A percentile compares a stretch with the other conserved stretches of the same genome.
Evolutionary conservation across 345 rosid species (phyloP).

Genomic region (Citrus glauca): DNA sequence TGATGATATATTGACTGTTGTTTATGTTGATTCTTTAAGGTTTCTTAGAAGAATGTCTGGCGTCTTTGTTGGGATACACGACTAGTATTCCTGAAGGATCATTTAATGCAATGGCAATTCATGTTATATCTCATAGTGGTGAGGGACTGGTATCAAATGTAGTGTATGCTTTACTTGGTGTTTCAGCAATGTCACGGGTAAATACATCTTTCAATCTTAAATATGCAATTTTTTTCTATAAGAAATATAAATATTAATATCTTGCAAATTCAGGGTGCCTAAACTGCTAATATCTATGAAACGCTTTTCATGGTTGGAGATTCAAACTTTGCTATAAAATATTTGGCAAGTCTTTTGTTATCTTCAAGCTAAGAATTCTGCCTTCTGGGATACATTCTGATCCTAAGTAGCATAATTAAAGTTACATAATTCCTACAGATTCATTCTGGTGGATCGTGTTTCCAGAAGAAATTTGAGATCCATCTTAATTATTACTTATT

Average conservation of each 20-base stretch:
- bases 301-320: background rate
- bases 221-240: background rate
- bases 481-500: background rate
- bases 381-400: background rate
- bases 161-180: conserved; percentile 90
- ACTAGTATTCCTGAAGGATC: conserved; percentile 59
- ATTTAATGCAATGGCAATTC: conserved; percentile 57
- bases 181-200: conserved; percentile 99
- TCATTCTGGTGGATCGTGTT: background rate
- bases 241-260: background rate
- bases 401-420: background rate
- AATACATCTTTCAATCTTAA: conserved; percentile 12
- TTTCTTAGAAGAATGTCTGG: conserved; percentile 74
- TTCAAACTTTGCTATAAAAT: background rate
- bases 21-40: conserved; percentile 35
- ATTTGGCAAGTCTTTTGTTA: background rate
- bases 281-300: background rate
- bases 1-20: background rate
- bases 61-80: conserved; percentile 54
- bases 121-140: conserved; percentile 76
- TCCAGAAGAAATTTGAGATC: background rate
- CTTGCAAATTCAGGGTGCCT: background rate
- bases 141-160: conserved; percentile 90
- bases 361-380: background rate
- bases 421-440: background rate